Conservation (phyloP, 1,139 yeast genomes). For the Nakaseomyces sp. region DNA sequence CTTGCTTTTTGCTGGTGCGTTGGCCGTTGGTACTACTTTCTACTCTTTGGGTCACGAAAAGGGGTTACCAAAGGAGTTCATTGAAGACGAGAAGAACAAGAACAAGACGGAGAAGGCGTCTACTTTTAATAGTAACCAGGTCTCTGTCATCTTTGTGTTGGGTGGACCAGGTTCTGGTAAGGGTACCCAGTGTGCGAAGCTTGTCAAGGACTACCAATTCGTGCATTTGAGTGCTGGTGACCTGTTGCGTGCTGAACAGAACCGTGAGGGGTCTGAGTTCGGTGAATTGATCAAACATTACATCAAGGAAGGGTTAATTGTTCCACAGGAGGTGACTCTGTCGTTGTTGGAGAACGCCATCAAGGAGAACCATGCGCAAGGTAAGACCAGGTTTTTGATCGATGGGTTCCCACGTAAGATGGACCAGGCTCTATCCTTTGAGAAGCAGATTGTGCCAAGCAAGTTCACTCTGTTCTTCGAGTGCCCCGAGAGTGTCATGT, state of each 20-base stretch:
- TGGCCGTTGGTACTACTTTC: slow-evolving; percentile 41
- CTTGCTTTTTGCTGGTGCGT: slow-evolving; percentile 27
- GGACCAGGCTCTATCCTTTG: slow-evolving; percentile 95
- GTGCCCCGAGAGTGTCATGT: slow-evolving; percentile 88
- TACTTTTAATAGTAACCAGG: slow-evolving; percentile 53
- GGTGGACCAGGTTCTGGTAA: slow-evolving; percentile 90
- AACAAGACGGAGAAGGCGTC: slow-evolving; percentile 17
- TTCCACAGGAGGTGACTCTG: slow-evolving; percentile 91
- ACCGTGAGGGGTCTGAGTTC: slow-evolving; percentile 68
- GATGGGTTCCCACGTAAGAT: slow-evolving; percentile 98
- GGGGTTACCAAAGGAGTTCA: slow-evolving; percentile 39
- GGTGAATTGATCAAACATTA: slow-evolving; percentile 79
- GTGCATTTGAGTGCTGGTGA: slow-evolving; percentile 94
- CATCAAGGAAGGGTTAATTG: slow-evolving; percentile 83
- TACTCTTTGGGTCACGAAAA: slow-evolving; percentile 39
- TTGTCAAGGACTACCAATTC: slow-evolving; percentile 73
- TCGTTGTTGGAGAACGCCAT: slow-evolving; percentile 78
- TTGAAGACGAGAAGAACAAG: slow-evolving; percentile 30
- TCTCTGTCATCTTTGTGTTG: slow-evolving; percentile 77
- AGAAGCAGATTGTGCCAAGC: slow-evolving; percentile 66
- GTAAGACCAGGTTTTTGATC: slow-evolving; percentile 56
- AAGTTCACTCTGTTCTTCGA: slow-evolving; percentile 83
- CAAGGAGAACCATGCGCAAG: slow-evolving; percentile 42
- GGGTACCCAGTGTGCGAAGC: slow-evolving; percentile 88
- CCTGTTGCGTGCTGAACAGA: slow-evolving; percentile 83